These are phyloP conservation scores for Paramecium sexaurelia DNA, from an alignment of 73 alveolate species.

Conservation along the genomic window DNA sequence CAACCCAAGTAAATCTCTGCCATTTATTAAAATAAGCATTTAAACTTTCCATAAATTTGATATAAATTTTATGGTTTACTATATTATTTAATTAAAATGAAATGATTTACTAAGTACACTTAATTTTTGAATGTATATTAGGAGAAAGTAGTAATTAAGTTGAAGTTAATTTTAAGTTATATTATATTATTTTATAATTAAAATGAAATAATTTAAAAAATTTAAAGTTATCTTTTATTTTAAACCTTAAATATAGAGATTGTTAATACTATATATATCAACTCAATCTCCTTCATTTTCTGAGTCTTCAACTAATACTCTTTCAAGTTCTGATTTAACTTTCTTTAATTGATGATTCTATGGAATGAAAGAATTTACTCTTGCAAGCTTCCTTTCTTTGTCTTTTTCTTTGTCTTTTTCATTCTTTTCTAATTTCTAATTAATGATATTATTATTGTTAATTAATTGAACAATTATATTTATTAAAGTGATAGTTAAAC, in stretches of 20 bases:
- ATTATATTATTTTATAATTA: no score
- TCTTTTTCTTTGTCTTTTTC: not conserved
- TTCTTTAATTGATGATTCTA: not conserved
- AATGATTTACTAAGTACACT: no score
- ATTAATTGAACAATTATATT: not conserved
- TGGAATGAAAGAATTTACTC: not conserved
- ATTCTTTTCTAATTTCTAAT: not conserved
- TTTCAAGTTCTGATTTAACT: conserved; percentile 40
- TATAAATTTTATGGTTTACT: no score
- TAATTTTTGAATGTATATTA: no score
- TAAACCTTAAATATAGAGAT: not conserved
- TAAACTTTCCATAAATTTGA: not conserved
- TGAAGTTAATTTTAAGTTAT: no score
- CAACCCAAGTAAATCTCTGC: not conserved
- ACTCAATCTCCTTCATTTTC: conserved; percentile 40
- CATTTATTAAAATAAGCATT: not conserved
- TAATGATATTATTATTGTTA: not conserved
- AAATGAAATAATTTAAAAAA: no score
- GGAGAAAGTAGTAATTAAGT: no score
- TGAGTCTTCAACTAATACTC: not conserved
- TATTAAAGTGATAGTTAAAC: not conserved
- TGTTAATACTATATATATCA: not conserved
- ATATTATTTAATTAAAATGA: no score
- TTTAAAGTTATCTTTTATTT: no score
- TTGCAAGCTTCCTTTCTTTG: not conserved